Base-by-base conservation (phyloP, 176 grass and related monocot genomes). In the Pharus latifolius region DNA sequence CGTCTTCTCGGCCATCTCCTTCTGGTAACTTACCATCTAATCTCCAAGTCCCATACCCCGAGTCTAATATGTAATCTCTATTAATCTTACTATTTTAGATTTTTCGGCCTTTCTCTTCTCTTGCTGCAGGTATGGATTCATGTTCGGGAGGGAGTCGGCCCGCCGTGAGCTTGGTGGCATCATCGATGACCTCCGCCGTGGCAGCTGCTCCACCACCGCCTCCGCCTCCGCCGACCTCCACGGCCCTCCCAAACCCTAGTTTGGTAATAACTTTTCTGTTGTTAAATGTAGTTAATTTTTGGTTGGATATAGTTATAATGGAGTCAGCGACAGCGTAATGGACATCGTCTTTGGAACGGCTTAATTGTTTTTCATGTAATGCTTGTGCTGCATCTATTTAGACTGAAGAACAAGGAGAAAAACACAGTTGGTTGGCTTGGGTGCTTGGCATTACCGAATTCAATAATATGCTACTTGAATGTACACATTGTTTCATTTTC, bases 81-180 rank as follows among this genome's bases (percentile, higher is more conserved):
- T 59, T n/a, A n/a, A n/a, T 55, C 34, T 0, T 12, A 71, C 26
- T 35, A 48, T 48, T 27, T 18, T 81, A 55, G 20, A 34, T 55
- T 49, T 56, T n/a, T n/a, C n/a, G n/a, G n/a, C 8, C 26, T 6
- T 15, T 6, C 12, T 3, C 13, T 8, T 40, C 33, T 83, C 25
- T 10, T 27, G 49, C 3, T 75, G 44, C 73, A 98, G 95, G 95
- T 99, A 99, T 5, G 95, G 95, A 0, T 99, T 91, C 95, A 99
- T 99, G 95, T 99, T 99, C 35, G 95, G 95, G 61, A 99, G 87
- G 83, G 95, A 99, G 76, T 99, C 90, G 1, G 84, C 95, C 30
- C 87, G 95, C 12, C 88, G 88, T 33, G 95, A 99, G 78, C 90
- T 99, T 30, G 80, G 84, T 24, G 90, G 84, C 18, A 74, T 99